These are phyloP conservation scores for Pseudonitzschia pungens DNA, from an alignment of 108 stramenopile genomes.

Conservation along the genomic window DNA sequence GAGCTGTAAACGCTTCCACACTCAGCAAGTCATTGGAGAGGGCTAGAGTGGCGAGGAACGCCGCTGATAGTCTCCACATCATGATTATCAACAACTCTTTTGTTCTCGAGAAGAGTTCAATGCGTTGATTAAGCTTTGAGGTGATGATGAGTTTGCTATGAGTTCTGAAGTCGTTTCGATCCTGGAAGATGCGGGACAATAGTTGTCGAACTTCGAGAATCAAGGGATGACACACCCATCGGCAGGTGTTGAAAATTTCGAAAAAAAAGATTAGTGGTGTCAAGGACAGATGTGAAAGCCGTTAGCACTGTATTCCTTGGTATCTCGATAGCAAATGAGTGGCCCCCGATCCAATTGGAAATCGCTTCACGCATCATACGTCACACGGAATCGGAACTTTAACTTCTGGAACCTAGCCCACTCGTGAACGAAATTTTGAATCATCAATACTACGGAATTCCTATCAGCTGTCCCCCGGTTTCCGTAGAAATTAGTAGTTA, in stretches of 20 bases:
- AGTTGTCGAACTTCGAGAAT: too few species aligned
- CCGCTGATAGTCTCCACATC: conserved; percentile 16
- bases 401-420: not conserved
- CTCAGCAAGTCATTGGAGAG: not conserved
- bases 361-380: not conserved
- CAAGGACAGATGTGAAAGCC: conserved; percentile 9
- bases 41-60: conserved; percentile 7
- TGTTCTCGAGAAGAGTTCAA: not conserved
- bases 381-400: not conserved
- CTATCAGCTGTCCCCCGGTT: too few species aligned
- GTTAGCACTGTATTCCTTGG: not conserved
- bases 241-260: not conserved
- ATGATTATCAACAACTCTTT: not conserved
- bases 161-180: too few species aligned
- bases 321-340: not conserved
- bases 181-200: too few species aligned
- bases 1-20: not conserved
- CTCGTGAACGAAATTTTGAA: too few species aligned
- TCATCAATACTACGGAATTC: too few species aligned
- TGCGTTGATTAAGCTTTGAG: too few species aligned
- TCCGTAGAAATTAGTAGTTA: too few species aligned
- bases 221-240: too few species aligned
- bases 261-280: conserved; percentile 7
- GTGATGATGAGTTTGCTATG: too few species aligned
- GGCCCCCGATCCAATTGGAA: not conserved